Base-by-base conservation (phyloP, 257 asterid genomes). In the Catharanthus roseus region DNA sequence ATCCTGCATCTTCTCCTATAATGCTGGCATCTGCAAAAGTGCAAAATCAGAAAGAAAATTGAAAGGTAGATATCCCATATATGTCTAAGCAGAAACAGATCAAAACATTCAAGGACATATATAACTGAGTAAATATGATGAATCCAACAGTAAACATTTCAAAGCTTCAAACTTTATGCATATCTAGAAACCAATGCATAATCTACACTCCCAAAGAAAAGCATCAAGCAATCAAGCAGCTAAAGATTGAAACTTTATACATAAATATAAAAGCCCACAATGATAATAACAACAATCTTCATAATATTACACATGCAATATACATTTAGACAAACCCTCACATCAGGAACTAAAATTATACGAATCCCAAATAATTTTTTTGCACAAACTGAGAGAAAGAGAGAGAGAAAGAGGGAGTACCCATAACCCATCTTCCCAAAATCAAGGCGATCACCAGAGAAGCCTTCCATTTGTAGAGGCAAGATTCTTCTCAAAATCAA, bases 371-470 rank as follows among this genome's bases (percentile, higher is more conserved):
- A 3, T n/a, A n/a, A n/a, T n/a, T n/a, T n/a, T n/a, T n/a, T n/a
- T n/a, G n/a, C n/a, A n/a, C n/a, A n/a, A n/a, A 77, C 0, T 42
- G 47, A 45, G 28, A 55, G 53, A 41, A 53, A 29, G 69, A 60
- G 60, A 76, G 47, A 9, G 38, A 36, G 13, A 58, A 11, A 57
- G 38, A 70, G 10, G 54, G 10, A 61, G 24, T 82, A 93, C 99
- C 99, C 99, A 82, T 86, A 89, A 75, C 96, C 99, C 99, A 91
- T 91, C 92, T 88, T 91, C 80, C 99, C 99, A 72, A 91, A 95
- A 79, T 93, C 91, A 42, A 82, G 96, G 58, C 99, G 95, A 79
- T 88, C 97, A 83, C 73, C 71, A 49, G 87, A 82, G 82, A 50
- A 80, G 75, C 81, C 91, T 74, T 88, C 99, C 99, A 95, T 89